These are phyloP conservation scores for Dactylellina haptotyla DNA, from an alignment of 2,329 filamentous ascomycete genomes.

Conservation along the genomic window DNA sequence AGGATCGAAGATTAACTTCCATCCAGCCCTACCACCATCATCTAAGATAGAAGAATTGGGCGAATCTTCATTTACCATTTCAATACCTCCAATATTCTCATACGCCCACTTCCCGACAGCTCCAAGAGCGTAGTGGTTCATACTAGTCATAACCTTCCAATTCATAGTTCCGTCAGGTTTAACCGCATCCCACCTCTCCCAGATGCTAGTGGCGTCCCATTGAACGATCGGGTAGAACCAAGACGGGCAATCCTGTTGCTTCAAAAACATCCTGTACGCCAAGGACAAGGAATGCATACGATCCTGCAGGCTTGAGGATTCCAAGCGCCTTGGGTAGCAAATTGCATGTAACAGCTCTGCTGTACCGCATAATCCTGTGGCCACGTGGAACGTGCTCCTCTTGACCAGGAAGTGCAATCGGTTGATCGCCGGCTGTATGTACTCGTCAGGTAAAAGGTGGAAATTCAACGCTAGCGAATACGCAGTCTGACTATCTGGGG, in stretches of 20 bases:
- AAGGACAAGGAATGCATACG: conserved; percentile 50
- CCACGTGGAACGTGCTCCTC: conserved; percentile 61
- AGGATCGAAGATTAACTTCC: conserved; percentile 44
- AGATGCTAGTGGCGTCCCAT: conserved; percentile 65
- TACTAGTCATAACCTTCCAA: conserved; percentile 65
- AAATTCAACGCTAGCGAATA: conserved; percentile 62
- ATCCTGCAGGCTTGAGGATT: conserved; percentile 16
- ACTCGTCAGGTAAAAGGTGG: conserved; percentile 58
- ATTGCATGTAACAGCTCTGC: conserved; percentile 61
- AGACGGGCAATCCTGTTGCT: conserved; percentile 62
- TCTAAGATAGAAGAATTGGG: background rate
- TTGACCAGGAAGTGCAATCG: conserved; percentile 60
- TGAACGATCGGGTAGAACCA: conserved; percentile 65
- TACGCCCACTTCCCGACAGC: conserved; percentile 66
- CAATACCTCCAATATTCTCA: conserved; percentile 63
- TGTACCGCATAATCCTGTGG: conserved; percentile 64
- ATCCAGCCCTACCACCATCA: conserved; percentile 3
- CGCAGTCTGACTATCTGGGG: conserved; percentile 62
- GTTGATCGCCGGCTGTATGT: conserved; percentile 55
- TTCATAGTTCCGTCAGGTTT: conserved; percentile 64
- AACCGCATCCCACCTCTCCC: conserved; percentile 67
- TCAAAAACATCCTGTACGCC: conserved; percentile 65
- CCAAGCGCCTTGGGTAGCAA: conserved; percentile 55
- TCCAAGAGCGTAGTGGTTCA: conserved; percentile 67
- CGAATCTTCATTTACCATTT: conserved; percentile 56